Evolutionary conservation across 1,284 basidiomycete genomes (phyloP).

Genomic region (Flammula alnicola): DNA sequence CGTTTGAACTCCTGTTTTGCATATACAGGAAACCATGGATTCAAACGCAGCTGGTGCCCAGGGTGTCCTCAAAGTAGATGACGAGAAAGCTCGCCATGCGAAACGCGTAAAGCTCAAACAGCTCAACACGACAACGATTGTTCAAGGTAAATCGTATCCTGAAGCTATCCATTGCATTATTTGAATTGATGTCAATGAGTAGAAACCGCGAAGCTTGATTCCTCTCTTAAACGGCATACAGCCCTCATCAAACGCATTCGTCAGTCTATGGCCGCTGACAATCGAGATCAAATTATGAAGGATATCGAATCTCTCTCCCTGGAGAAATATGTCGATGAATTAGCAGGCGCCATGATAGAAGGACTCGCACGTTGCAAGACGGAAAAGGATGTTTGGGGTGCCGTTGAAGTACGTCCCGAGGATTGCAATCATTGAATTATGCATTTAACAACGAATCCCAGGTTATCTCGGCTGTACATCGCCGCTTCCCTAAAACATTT

Average conservation of each 20-base stretch:
- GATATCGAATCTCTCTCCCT: conserved; percentile 90
- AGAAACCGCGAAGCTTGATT: conserved; percentile 80
- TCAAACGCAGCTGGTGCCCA: conserved; percentile 29
- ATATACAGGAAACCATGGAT: conserved; percentile 34
- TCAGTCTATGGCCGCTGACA: conserved; percentile 78
- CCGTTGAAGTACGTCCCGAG: conserved; percentile 75
- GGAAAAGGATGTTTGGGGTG: conserved; percentile 89
- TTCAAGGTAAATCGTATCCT: conserved; percentile 42
- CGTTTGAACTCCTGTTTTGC: not conserved
- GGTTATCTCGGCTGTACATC: conserved; percentile 90
- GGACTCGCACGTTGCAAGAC: conserved; percentile 86
- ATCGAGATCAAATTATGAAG: conserved; percentile 86
- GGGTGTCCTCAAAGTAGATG: conserved; percentile 46
- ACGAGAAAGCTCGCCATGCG: conserved; percentile 60
- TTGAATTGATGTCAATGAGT: conserved; percentile 12
- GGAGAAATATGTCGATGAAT: conserved; percentile 96
- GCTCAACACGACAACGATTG: conserved; percentile 50
- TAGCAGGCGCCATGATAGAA: conserved; percentile 86
- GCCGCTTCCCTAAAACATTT: conserved; percentile 83
- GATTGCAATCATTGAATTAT: not conserved
- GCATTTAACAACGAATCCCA: conserved; percentile 36
- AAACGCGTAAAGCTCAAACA: conserved; percentile 62
- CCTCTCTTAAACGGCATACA: conserved; percentile 93
- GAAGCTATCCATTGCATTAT: conserved; percentile 1
- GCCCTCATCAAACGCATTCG: conserved; percentile 90